Base-by-base conservation (phyloP, 2,329 filamentous ascomycete genomes). In the Incumbomyces delicatus region DNA sequence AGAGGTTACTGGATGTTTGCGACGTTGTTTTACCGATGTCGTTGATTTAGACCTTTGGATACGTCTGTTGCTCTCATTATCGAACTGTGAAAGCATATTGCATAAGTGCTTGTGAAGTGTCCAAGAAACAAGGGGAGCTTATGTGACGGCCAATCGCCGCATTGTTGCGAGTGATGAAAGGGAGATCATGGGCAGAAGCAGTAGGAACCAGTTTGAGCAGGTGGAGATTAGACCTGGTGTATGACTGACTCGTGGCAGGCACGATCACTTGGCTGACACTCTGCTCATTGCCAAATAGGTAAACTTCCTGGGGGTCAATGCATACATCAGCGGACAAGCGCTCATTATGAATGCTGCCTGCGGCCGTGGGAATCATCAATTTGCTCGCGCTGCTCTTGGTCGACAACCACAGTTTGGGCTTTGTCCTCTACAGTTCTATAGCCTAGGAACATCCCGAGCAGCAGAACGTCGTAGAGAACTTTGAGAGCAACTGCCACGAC, bases 401-500 rank as follows among this genome's bases (percentile, higher is more conserved):
- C 30, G 5, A 37, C 46, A 11, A 46, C 17, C 27, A 13, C 30
- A 32, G 39, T 31, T 30, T 46, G n/a, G 7, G 48, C 48, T 30
- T 46, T 43, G 30, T 50, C 50, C 31, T 53, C 48, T 2, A 49
- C 48, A n/a, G 48, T 50, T n/a, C 40, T 38, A 34, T 53, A 49
- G 29, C 46, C 49, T 22, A 47, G 40, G 41, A 51, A 47, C 39
- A 49, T 44, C 40, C 18, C 44, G 30, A 49, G 53, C 50, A 51
- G 20, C 14, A 46, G 20, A 18, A 83, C 51, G 59, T 83, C 80
- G 58, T 83, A 84, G 3, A 62, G 55, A 0, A 72, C 73, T 61
- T 85, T 85, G 53, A 85, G 60, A 1, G 63, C 60, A 40, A 82
- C 83, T 0, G 81, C 81, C n/a, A 73, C 60, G 0, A 79, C 68